Conservation (phyloP, 2,329 filamentous ascomycete genomes). For the Huntiella bhutanensis region DNA sequence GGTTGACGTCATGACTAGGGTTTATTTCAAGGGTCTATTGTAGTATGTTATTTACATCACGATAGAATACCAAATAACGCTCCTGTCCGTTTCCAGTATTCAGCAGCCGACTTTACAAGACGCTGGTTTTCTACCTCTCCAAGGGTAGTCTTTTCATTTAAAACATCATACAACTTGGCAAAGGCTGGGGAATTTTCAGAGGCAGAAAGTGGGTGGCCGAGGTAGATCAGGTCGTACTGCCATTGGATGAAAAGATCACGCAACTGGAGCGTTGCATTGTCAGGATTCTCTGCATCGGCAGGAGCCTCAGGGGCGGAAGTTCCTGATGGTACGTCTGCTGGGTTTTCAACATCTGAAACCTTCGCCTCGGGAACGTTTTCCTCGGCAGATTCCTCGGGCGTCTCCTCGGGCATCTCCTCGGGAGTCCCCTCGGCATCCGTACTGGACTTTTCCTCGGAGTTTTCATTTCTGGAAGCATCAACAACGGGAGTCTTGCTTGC, state of each 20-base stretch:
- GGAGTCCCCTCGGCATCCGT: conserved; percentile 10
- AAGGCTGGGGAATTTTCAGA: conserved; percentile 18
- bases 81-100: conserved; percentile 70
- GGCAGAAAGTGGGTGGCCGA: conserved; percentile 27
- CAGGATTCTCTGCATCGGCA: conserved; percentile 1
- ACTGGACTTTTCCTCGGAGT: neutral
- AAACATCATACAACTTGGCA: conserved; percentile 26
- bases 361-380: neutral
- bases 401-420: conserved; percentile 5
- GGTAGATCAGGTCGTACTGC: conserved; percentile 38
- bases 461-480: neutral
- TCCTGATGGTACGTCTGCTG: neutral
- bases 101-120: conserved; percentile 40
- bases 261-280: neutral
- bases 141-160: conserved; percentile 28
- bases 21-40: too few relatives aligned
- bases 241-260: conserved; percentile 37
- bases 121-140: conserved; percentile 21
- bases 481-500: neutral
- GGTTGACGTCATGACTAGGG: neutral
- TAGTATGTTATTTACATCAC: conserved; percentile 12
- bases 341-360: neutral
- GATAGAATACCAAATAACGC: conserved; percentile 63
- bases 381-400: conserved; percentile 2
- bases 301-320: neutral